phyloP scores from a whole-genome alignment of 2,329 filamentous ascomycete species.

The Falciphora oryzae region DNA sequence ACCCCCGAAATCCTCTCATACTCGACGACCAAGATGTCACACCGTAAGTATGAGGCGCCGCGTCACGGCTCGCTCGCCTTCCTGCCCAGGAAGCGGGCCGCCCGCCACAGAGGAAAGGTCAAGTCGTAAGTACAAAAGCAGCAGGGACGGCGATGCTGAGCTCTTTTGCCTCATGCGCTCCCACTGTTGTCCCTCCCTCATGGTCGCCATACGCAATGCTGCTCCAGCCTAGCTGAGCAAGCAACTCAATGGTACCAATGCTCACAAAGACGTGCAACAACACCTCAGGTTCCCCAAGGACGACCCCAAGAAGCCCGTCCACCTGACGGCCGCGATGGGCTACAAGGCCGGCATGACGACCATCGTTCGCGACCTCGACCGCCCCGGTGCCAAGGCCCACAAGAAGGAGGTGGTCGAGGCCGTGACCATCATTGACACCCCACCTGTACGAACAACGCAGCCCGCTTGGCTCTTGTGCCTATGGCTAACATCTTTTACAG shows the following conservation, averaged over 20 bases:
- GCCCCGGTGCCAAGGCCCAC: constrained; percentile 98
- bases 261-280: constrained; percentile 18
- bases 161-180: constrained; percentile 14
- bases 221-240: constrained; percentile 17
- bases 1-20: neutral
- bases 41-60: constrained; percentile 70
- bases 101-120: constrained; percentile 93
- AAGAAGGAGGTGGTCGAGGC: constrained; percentile 97
- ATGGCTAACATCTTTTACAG: constrained; percentile 69
- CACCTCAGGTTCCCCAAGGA: constrained; percentile 89
- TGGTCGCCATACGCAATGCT: neutral
- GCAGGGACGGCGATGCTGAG: neutral
- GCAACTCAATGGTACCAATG: constrained; percentile 14
- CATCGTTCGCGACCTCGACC: constrained; percentile 98
- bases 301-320: constrained; percentile 99
- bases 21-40: constrained; percentile 30
- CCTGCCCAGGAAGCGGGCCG: constrained; percentile 85
- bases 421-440: constrained; percentile 82
- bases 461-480: constrained; percentile 69
- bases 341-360: constrained; percentile 99
- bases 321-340: constrained; percentile 96
- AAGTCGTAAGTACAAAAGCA: constrained; percentile 71
- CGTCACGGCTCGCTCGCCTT: constrained; percentile 91
- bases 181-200: neutral
- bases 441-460: constrained; percentile 88